Conservation (phyloP, 495 filamentous ascomycete genomes). For the Rusavskia elegans region DNA sequence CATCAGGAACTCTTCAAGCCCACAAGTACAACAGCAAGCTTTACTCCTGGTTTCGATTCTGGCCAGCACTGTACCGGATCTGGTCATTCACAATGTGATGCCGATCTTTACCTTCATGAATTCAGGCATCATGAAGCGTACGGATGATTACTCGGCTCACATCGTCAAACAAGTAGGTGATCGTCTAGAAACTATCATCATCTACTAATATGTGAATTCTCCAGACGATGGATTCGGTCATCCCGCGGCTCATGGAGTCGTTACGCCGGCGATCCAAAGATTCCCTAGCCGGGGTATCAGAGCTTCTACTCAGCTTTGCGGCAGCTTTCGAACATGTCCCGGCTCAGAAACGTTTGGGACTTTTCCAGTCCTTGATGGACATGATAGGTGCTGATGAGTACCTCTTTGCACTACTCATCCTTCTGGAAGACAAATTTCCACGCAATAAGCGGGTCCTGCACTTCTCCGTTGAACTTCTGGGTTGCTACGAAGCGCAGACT, state of each 20-base stretch:
- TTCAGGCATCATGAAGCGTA: slow-evolving; percentile 67
- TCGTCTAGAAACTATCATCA: too few relatives aligned
- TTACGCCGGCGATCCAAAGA: slow-evolving; percentile 63
- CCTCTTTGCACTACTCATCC: slow-evolving; percentile 52
- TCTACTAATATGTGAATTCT: not conserved
- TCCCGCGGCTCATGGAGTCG: slow-evolving; percentile 78
- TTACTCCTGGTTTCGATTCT: slow-evolving; percentile 75
- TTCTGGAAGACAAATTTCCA: slow-evolving; percentile 56
- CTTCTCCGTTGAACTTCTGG: slow-evolving; percentile 30
- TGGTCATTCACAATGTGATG: slow-evolving; percentile 93
- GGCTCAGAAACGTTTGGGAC: slow-evolving; percentile 55
- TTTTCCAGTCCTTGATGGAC: slow-evolving; percentile 64
- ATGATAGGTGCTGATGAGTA: slow-evolving; percentile 76
- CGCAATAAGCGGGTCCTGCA: slow-evolving; percentile 26
- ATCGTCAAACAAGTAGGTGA: slow-evolving; percentile 51
- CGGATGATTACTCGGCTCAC: slow-evolving; percentile 89
- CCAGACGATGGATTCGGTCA: slow-evolving; percentile 70
- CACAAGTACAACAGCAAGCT: slow-evolving; percentile 80
- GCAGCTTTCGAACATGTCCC: slow-evolving; percentile 93
- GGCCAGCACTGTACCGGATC: slow-evolving; percentile 68
- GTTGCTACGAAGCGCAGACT: slow-evolving; percentile 36
- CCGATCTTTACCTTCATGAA: slow-evolving; percentile 98
- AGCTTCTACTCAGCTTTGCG: slow-evolving; percentile 79
- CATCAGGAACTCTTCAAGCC: slow-evolving; percentile 72
- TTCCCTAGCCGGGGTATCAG: slow-evolving; percentile 61